Conservation (phyloP, 768 basidiomycete species). For the Pulveroboletus sp. region DNA sequence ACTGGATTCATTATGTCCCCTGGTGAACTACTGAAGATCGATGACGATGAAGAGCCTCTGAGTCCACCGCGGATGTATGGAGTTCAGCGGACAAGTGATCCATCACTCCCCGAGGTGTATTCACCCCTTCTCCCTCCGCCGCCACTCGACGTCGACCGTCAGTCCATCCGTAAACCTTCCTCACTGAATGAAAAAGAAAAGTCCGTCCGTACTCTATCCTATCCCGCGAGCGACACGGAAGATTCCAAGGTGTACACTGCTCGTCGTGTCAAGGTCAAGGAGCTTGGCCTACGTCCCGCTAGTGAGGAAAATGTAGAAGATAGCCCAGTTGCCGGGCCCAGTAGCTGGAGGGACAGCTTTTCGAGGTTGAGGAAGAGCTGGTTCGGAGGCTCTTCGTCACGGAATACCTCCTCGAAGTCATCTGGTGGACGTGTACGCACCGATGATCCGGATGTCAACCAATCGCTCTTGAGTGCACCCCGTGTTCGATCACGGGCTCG, state of each 20-base stretch:
- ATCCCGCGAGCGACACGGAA: slow-evolving; percentile 32
- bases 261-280: slow-evolving; percentile 39
- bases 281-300: slow-evolving; percentile 26
- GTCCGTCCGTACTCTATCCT: slow-evolving; percentile 30
- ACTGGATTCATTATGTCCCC: slow-evolving; percentile 36
- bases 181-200: slow-evolving; percentile 33
- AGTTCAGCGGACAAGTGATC: slow-evolving; percentile 19
- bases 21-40: slow-evolving; percentile 33
- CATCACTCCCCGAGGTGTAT: slow-evolving; percentile 25
- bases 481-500: slow-evolving; percentile 28
- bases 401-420: slow-evolving; percentile 30
- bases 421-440: slow-evolving; percentile 21
- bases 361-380: slow-evolving; percentile 55
- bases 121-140: slow-evolving; percentile 40
- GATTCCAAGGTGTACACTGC: slow-evolving; percentile 34
- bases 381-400: slow-evolving; percentile 43
- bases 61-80: slow-evolving; percentile 30
- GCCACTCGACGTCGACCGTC: slow-evolving; percentile 33
- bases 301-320: slow-evolving; percentile 22
- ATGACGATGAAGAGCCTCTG: slow-evolving; percentile 30
- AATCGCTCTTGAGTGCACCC: slow-evolving; percentile 32
- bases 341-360: slow-evolving; percentile 35
- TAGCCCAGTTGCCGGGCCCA: slow-evolving; percentile 25
- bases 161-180: slow-evolving; percentile 24
- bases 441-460: slow-evolving; percentile 50